Evolutionary conservation across 345 rosid genomes (phyloP).

Genomic region (Cochlearia excelsa): DNA sequence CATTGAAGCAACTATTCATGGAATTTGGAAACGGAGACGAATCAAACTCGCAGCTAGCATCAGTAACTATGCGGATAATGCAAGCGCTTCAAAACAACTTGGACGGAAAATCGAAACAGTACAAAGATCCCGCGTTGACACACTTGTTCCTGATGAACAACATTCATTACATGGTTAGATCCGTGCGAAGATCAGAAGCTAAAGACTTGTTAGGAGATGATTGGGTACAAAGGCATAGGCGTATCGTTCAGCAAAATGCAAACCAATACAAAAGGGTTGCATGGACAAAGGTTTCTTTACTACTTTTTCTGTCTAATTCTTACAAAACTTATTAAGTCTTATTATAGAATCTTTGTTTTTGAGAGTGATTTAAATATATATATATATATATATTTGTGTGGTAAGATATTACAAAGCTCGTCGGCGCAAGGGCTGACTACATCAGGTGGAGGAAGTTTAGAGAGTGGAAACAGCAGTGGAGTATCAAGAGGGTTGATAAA

Average conservation of each 20-base stretch:
- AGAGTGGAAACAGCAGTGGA: constrained; percentile 78
- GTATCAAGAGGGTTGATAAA: constrained; percentile 85
- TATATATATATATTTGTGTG: neutral
- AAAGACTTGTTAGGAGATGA: constrained; percentile 98
- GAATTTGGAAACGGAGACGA: constrained; percentile 74
- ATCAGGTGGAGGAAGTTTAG: constrained; percentile 89
- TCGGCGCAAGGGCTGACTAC: constrained; percentile 87
- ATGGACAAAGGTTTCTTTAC: constrained; percentile 70
- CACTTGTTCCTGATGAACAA: constrained; percentile 96
- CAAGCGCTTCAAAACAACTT: constrained; percentile 98
- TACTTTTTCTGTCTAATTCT: constrained; percentile 1
- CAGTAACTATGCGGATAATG: constrained; percentile 92
- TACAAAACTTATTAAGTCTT: too few species aligned
- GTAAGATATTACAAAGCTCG: constrained; percentile 75
- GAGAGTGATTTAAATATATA: too few species aligned
- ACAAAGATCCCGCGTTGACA: constrained; percentile 83
- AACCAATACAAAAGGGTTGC: constrained; percentile 92
- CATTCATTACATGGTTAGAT: constrained; percentile 98
- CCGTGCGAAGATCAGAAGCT: constrained; percentile 96
- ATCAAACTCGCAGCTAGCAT: constrained; percentile 67
- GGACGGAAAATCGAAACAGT: constrained; percentile 95
- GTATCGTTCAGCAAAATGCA: constrained; percentile 97
- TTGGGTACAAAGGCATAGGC: constrained; percentile 97
- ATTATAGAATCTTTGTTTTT: too few species aligned
- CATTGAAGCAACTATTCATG: constrained; percentile 91